Evolutionary conservation across 257 asterid genomes (phyloP).

Genomic region (Nyctanthes arbortristis): DNA sequence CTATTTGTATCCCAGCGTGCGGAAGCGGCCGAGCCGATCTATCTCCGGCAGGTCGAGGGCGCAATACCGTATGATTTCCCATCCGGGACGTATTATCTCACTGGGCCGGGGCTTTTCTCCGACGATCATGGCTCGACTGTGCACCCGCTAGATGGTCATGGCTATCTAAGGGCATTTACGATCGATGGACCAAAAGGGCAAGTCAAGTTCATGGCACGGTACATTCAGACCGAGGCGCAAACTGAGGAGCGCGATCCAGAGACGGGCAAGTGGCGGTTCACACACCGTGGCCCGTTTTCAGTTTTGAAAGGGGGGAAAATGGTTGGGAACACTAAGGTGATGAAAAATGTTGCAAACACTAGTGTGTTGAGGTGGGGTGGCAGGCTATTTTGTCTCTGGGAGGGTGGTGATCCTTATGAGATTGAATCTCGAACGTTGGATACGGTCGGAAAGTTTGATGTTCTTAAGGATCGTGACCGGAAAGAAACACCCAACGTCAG

Average conservation of each 20-base stretch:
- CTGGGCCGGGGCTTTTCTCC: constrained; percentile 89
- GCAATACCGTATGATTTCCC: constrained; percentile 78
- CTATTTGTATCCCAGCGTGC: constrained; percentile 91
- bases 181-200: constrained; percentile 45
- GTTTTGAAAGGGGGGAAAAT: constrained; percentile 81
- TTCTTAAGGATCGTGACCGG: constrained; percentile 33
- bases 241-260: constrained; percentile 79
- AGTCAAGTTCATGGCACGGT: constrained; percentile 84
- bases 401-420: constrained; percentile 97
- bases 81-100: constrained; percentile 75
- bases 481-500: neutral
- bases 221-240: constrained; percentile 93
- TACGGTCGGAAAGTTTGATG: constrained; percentile 61
- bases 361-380: constrained; percentile 90
- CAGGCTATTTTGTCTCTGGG: constrained; percentile 87
- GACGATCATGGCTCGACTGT: constrained; percentile 99
- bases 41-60: constrained; percentile 79
- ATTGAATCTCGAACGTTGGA: constrained; percentile 50
- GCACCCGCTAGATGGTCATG: constrained; percentile 97
- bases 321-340: constrained; percentile 93
- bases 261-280: constrained; percentile 89
- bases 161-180: constrained; percentile 68
- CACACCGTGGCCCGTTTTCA: constrained; percentile 97
- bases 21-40: constrained; percentile 59
- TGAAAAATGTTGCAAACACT: constrained; percentile 99